Base-by-base conservation (phyloP, 306 rosid genomes). In the Sesbania bispinosa region DNA sequence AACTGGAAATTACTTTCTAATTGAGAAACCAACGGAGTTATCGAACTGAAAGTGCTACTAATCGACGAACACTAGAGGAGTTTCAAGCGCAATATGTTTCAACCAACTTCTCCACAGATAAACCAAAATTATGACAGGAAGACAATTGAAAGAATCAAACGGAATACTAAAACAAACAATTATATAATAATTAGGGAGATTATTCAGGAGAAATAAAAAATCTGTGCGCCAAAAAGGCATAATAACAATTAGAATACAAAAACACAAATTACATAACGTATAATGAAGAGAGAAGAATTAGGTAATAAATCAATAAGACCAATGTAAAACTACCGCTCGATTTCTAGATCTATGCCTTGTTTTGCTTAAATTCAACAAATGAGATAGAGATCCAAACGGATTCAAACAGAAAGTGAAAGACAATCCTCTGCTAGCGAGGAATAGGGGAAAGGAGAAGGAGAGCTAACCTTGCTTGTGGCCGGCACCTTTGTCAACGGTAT, bases 401-500 rank as follows among this genome's bases (percentile, higher is more conserved):
- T 2, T 16, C 0, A 27, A 15, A 11, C 5, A 3, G 6, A 4
- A 63, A 46, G 10, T 0, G 2, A 32, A 35, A 53, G 10, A 11
- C 3, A 11, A 30, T 19, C 30, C 50, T 10, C 19, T 10, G 16
- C 30, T 21, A 45, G 3, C n/a, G n/a, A n/a, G n/a, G n/a, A 11
- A 23, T 35, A 54, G 57, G 2, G 6, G 23, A 27, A 58, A 4
- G 0, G 23, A 7, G 15, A 4, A 2, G n/a, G n/a, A n/a, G n/a
- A n/a, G n/a, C 39, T 7, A 58, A 92, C 98, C 98, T 80, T 92
- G 98, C 75, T 92, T 92, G 86, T 92, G 98, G 10, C 98, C 96
- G 27, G 96, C 90, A 11, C 95, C 96, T 78, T 89, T 87, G 0
- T 87, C 98, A 6, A 79, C 96, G 62, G 96, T 89, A 83, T 92